A percentile compares a stretch with the other conserved stretches of the same genome.
Evolutionary conservation across 208 protist genomes (phyloP).

Genomic region (Angomonas deanei): DNA sequence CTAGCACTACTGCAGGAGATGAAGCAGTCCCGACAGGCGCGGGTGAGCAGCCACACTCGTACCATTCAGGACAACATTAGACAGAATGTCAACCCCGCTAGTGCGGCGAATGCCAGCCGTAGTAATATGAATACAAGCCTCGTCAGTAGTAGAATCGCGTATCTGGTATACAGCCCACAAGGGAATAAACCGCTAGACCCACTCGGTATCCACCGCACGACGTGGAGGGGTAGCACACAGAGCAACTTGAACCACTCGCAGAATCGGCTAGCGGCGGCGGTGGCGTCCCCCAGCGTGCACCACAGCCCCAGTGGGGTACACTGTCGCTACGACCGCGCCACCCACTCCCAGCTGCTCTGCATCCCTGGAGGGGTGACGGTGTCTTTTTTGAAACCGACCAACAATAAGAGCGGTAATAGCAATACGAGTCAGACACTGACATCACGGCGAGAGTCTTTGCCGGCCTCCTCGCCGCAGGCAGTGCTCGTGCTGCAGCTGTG

Average conservation of each 20-base stretch:
- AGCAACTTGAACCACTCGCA: neutral
- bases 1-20: neutral
- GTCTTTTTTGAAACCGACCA: slow-evolving; percentile 36
- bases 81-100: neutral
- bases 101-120: neutral
- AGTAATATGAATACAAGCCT: neutral
- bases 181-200: slow-evolving; percentile 56
- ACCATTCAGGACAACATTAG: neutral
- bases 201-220: slow-evolving; percentile 12
- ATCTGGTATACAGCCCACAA: slow-evolving; percentile 75
- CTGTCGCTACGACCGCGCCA: slow-evolving; percentile 58
- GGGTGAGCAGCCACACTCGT: neutral
- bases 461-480: slow-evolving; percentile 14
- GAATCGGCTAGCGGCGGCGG: neutral
- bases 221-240: neutral
- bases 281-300: neutral
- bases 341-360: slow-evolving; percentile 68
- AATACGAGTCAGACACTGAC: neutral
- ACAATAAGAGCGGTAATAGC: neutral
- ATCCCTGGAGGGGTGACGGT: slow-evolving; percentile 39
- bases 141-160: slow-evolving; percentile 6
- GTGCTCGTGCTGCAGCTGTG: slow-evolving; percentile 63
- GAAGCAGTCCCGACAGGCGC: neutral
- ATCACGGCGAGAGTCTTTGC: neutral
- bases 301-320: slow-evolving; percentile 10